A percentile compares a stretch with the other conserved stretches of the same genome.
Evolutionary conservation across 2,329 filamentous ascomycete species (phyloP).

Genomic region (Metarhizium sp.): DNA sequence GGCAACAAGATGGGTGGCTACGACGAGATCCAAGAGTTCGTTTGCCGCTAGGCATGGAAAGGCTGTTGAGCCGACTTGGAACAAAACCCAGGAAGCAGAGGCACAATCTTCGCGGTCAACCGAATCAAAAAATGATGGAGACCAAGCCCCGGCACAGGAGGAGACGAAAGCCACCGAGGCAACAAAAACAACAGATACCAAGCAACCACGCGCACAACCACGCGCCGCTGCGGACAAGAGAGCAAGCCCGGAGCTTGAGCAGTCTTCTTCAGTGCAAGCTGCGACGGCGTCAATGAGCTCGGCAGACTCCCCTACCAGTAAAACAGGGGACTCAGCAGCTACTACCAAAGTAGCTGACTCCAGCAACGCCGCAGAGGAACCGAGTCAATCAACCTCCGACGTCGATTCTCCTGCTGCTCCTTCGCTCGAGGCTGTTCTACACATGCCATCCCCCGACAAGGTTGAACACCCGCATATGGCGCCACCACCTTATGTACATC

Average conservation of each 20-base stretch:
- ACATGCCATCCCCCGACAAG: conserved; percentile 34
- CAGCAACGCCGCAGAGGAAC: neutral
- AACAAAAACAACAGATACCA: neutral
- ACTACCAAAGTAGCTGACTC: neutral
- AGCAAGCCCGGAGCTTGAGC: neutral
- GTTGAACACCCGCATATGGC: conserved; percentile 56
- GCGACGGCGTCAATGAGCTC: neutral
- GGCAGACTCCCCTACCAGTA: neutral
- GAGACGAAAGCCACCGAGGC: neutral
- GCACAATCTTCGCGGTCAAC: conserved; percentile 8
- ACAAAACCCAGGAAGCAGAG: conserved; percentile 3
- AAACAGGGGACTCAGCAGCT: neutral
- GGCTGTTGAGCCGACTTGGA: conserved; percentile 43
- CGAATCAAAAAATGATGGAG: conserved; percentile 7
- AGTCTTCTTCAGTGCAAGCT: neutral
- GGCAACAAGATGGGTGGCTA: conserved; percentile 18
- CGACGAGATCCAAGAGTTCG: conserved; percentile 30
- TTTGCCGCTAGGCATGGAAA: conserved; percentile 51
- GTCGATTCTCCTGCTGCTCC: conserved; percentile 21
- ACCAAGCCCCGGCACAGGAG: conserved; percentile 1
- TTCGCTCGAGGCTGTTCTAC: conserved; percentile 38
- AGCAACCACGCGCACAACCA: neutral
- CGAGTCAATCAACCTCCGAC: conserved; percentile 1
- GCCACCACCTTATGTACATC: conserved; percentile 77
- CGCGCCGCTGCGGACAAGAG: neutral